Percentiles rank a stretch among this genome's conserved stretches.
These are phyloP conservation scores for Hymenotorrendiella dingleyae DNA, from an alignment of 2,329 filamentous ascomycete species.

Conservation along the genomic window DNA sequence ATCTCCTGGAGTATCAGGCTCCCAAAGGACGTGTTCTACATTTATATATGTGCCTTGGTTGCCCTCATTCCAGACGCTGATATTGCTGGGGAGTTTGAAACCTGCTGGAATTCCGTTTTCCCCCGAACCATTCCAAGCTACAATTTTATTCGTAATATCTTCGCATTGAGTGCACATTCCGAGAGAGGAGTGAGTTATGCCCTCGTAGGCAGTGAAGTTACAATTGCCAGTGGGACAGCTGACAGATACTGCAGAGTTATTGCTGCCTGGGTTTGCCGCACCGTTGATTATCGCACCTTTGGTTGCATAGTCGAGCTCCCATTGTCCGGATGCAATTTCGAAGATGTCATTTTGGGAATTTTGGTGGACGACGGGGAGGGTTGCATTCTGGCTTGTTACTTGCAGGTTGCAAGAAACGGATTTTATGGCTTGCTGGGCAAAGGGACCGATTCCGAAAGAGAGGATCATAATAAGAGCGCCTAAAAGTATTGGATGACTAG, in stretches of 20 bases:
- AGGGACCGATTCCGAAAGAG: not conserved
- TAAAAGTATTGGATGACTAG: not conserved
- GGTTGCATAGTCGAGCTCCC: not conserved
- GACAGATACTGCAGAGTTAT: not conserved
- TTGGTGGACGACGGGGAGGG: not conserved
- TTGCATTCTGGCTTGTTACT: not conserved
- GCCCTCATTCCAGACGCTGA: too few relatives aligned
- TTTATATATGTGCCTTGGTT: too few relatives aligned
- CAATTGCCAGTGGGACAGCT: constrained; percentile 1
- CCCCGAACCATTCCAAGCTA: not conserved
- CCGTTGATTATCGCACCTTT: not conserved
- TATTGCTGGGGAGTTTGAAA: too few relatives aligned
- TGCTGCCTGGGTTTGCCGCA: not conserved
- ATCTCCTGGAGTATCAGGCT: not conserved
- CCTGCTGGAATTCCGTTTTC: too few relatives aligned
- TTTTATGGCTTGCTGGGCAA: constrained; percentile 1
- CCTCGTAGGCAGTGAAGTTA: not conserved
- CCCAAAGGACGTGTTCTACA: too few relatives aligned
- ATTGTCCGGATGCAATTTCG: not conserved
- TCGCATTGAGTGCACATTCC: constrained; percentile 1
- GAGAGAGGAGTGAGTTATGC: constrained; percentile 1
- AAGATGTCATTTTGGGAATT: not conserved
- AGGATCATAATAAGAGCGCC: not conserved
- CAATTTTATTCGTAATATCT: not conserved
- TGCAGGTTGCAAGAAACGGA: not conserved